These are phyloP conservation scores for Claviceps capensis DNA, from an alignment of 2,329 filamentous ascomycete genomes.

Conservation along the genomic window DNA sequence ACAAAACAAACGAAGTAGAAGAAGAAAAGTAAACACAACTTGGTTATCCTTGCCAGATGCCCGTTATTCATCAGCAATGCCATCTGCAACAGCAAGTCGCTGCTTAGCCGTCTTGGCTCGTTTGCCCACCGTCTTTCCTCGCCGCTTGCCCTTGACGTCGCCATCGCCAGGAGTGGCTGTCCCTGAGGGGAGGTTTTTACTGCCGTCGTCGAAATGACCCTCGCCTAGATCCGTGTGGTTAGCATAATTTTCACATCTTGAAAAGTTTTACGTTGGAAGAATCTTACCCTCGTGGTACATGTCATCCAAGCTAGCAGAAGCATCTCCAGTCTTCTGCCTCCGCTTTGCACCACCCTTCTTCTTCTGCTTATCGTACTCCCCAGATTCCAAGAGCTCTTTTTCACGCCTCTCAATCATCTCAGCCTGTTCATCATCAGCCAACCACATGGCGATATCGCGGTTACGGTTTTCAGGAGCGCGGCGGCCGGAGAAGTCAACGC, in stretches of 20 bases:
- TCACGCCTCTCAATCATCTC: conserved; percentile 89
- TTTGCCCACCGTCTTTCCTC: conserved; percentile 36
- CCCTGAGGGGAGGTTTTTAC: conserved; percentile 56
- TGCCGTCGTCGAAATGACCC: conserved; percentile 84
- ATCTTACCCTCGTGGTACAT: conserved; percentile 95
- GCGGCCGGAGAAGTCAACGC: conserved; percentile 93
- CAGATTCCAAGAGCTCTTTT: conserved; percentile 67
- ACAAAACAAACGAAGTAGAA: background rate
- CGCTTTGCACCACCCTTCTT: conserved; percentile 42
- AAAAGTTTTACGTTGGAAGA: no score
- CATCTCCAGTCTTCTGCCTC: conserved; percentile 36
- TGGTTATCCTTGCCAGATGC: background rate
- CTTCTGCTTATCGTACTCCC: conserved; percentile 51
- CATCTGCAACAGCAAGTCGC: conserved; percentile 53
- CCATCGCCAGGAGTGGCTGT: conserved; percentile 67
- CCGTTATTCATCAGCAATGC: conserved; percentile 23
- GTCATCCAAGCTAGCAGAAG: conserved; percentile 65
- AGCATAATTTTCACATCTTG: no score
- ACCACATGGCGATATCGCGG: conserved; percentile 97
- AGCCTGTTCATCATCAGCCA: conserved; percentile 92
- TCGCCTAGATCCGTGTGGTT: conserved; percentile 47
- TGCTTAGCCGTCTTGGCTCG: conserved; percentile 57
- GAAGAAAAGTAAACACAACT: background rate
- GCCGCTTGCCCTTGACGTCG: conserved; percentile 36
- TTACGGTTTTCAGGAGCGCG: conserved; percentile 79